Evolutionary conservation across 1,139 yeast species (phyloP), one percentile per base, ranked within the genome.

Genomic region (Taphrina wiesneri): DNA sequence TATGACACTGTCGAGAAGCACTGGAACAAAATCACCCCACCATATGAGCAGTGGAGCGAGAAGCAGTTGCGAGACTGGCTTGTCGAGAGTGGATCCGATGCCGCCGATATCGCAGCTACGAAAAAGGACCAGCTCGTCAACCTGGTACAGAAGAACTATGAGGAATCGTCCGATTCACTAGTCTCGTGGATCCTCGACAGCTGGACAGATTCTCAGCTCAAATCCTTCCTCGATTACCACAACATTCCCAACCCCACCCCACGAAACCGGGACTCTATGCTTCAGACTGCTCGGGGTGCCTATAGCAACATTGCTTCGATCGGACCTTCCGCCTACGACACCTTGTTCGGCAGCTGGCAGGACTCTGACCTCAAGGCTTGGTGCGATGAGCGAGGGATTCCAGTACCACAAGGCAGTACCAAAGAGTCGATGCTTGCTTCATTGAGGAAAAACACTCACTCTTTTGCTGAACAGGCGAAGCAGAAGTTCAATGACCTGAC

Each of bases 281-380:
- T 75, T 19, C 75, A 76, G 57, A 72, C 75, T 25, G 71, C 78
- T 7, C 76, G 77, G 68, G 75, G 77, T 56, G 77, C 80, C 23
- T 73, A 83, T 71, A 68, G 80, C 56, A 71, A 76, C 15, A 65
- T 73, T 45, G 80, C 81, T n/a, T 51, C 69, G 15, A 43, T 75
- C 64, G 74, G 77, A 0, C 77, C 77, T 3, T 77, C 83, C 1
- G 63, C 53, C 46, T 84, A 82, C 71, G 73, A 78, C 19, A 71
- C 77, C 32, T 23, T 81, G 79, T 78, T 84, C 69, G 81, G 82
- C 65, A 73, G 79, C 6, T 84, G 84, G 83, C 77, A 79, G 3
- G 76, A 79, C 9, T 76, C 79, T 2, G 82, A 82, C 68, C 71
- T 84, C 57, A 74, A 77, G 70, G 75, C 77, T 41, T 83, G 86